Conservation (phyloP, 2,329 filamentous ascomycete genomes). For the Nothomitra cinnamomea region DNA sequence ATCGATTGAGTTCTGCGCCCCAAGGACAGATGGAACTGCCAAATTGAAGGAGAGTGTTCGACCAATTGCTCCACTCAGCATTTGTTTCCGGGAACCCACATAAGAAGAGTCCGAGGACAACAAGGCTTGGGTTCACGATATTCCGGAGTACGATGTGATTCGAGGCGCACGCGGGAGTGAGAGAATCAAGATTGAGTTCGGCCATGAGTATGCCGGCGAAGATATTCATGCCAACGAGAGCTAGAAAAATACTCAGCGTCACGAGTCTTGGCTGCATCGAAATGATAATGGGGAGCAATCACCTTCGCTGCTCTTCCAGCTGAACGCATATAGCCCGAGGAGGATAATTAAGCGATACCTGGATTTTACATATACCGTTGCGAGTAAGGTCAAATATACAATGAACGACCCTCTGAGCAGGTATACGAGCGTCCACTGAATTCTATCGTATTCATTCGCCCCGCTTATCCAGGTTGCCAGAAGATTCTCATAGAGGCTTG, state of each 20-base stretch:
- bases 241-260: too few species aligned
- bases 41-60: not conserved
- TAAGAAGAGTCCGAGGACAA: not conserved
- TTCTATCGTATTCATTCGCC: conserved; percentile 36
- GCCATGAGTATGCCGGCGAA: conserved; percentile 11
- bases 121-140: not conserved
- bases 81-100: not conserved
- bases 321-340: conserved; percentile 32
- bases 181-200: conserved; percentile 7
- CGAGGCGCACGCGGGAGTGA: not conserved
- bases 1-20: not conserved
- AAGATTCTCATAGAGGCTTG: conserved; percentile 28
- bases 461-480: conserved; percentile 34
- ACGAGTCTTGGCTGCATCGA: not conserved
- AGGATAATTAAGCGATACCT: conserved; percentile 32
- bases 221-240: conserved; percentile 10
- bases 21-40: not conserved
- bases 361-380: conserved; percentile 32
- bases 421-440: conserved; percentile 41
- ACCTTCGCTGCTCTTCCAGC: conserved; percentile 22
- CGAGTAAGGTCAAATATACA: conserved; percentile 36
- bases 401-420: conserved; percentile 36
- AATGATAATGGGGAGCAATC: not conserved
- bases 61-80: not conserved
- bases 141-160: not conserved